These are phyloP conservation scores for Climacium dendroides DNA, from an alignment of 225 moss, liverwort and hornwort genomes.

Conservation along the genomic window DNA sequence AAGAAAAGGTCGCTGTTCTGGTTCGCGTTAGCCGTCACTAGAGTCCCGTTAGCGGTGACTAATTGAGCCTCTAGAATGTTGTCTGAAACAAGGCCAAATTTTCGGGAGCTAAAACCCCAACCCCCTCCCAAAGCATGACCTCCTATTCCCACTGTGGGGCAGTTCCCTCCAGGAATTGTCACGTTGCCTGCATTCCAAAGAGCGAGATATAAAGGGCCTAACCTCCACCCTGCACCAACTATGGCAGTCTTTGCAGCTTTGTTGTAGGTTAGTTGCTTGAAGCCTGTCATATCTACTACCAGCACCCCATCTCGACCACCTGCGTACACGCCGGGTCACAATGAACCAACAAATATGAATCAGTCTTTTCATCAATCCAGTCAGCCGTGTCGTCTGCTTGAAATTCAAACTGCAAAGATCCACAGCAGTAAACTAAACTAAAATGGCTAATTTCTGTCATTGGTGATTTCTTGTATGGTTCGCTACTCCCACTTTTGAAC, in stretches of 20 bases:
- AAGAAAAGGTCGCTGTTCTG: slow-evolving; percentile 42
- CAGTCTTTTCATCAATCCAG: not conserved
- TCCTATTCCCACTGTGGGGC: slow-evolving; percentile 50
- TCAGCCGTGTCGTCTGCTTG: too few species aligned
- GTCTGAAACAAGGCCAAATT: slow-evolving; percentile 49
- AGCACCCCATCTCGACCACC: slow-evolving; percentile 69
- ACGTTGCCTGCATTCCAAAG: slow-evolving; percentile 77
- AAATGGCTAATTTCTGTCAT: not conserved
- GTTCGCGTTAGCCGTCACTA: slow-evolving; percentile 28
- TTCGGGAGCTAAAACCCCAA: slow-evolving; percentile 59
- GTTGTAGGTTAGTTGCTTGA: slow-evolving; percentile 42
- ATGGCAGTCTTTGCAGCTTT: slow-evolving; percentile 9
- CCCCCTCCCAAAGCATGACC: slow-evolving; percentile 79
- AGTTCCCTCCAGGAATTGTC: slow-evolving; percentile 45
- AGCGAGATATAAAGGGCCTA: slow-evolving; percentile 54
- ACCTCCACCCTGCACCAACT: slow-evolving; percentile 46
- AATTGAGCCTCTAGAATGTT: slow-evolving; percentile 35
- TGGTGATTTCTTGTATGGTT: not conserved
- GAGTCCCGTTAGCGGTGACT: slow-evolving; percentile 29
- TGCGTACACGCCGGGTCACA: not conserved
- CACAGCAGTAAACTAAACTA: not conserved
- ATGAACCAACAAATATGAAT: not conserved
- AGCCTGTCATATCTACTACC: slow-evolving; percentile 58
- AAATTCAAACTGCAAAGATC: not conserved
- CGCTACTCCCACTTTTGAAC: not conserved